Conservation (phyloP, 768 basidiomycete species). For the Pisolithus albus region DNA sequence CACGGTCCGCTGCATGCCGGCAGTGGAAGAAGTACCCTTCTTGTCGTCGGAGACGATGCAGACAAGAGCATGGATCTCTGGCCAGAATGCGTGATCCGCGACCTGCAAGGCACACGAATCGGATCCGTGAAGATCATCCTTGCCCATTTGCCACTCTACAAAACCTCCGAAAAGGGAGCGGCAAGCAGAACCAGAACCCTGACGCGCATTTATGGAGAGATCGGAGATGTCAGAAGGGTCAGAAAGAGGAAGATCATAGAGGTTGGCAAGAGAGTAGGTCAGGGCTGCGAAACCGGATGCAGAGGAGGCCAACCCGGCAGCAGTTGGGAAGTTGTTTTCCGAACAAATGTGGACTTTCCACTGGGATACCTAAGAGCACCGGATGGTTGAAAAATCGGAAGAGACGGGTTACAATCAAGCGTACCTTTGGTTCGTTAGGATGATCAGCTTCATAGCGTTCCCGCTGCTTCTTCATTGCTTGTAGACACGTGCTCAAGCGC, state of each 20-base stretch:
- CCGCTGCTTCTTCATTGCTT: conserved; percentile 76
- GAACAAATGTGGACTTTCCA: conserved; percentile 85
- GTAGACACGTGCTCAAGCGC: conserved; percentile 76
- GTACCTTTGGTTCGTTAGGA: conserved; percentile 58
- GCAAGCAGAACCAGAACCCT: conserved; percentile 97
- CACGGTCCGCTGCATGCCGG: conserved; percentile 97
- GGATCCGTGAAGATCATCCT: conserved; percentile 58
- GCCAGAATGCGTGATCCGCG: conserved; percentile 85
- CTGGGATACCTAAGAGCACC: conserved; percentile 48
- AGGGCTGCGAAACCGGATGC: conserved; percentile 97
- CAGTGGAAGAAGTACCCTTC: conserved; percentile 91
- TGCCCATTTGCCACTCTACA: conserved; percentile 82
- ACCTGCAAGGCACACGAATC: conserved; percentile 89
- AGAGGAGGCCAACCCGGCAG: conserved; percentile 95
- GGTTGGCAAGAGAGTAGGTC: conserved; percentile 77
- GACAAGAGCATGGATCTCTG: conserved; percentile 93
- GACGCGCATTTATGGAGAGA: conserved; percentile 91
- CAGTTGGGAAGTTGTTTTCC: conserved; percentile 98
- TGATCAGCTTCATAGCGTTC: conserved; percentile 68
- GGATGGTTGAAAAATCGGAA: conserved; percentile 12
- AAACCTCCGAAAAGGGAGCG: conserved; percentile 96
- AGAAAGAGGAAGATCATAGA: conserved; percentile 75
- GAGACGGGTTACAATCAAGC: conserved; percentile 4
- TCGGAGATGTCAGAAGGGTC: conserved; percentile 42
- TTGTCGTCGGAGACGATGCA: conserved; percentile 95